Conservation (phyloP, 148 eudicot species). For the Rheum nobile region DNA sequence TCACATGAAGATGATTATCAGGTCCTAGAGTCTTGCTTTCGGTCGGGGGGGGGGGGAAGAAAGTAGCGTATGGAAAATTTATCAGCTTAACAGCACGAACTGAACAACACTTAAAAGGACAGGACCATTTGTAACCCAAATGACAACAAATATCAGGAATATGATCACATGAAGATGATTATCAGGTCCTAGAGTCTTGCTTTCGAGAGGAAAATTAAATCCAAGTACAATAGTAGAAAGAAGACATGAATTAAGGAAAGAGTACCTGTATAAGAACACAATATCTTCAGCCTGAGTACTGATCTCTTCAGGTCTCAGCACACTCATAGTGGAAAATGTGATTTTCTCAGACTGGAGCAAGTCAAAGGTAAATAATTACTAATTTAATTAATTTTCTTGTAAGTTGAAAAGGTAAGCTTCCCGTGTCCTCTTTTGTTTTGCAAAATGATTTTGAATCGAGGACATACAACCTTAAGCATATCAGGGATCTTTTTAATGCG, state of each 20-base stretch:
- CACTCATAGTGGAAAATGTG: conserved; percentile 86
- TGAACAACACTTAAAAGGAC: not conserved
- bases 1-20: not conserved
- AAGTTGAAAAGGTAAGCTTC: not conserved
- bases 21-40: not conserved
- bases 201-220: not conserved
- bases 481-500: not conserved
- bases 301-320: conserved; percentile 60
- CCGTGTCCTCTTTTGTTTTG: not conserved
- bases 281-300: conserved; percentile 61
- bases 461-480: not conserved
- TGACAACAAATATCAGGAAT: not conserved
- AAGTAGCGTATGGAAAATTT: not conserved
- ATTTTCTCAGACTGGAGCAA: conserved; percentile 60
- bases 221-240: not conserved
- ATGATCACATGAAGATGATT: not conserved
- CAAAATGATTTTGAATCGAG: not conserved
- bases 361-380: conserved; percentile 1
- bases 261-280: conserved; percentile 83
- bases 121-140: not conserved
- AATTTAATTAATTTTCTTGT: not conserved
- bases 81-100: not conserved
- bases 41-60: too few relatives aligned
- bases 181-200: not conserved
- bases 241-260: not conserved